These are phyloP conservation scores for Podospora tetraspora DNA, from an alignment of 495 filamentous ascomycete species.

Conservation along the genomic window DNA sequence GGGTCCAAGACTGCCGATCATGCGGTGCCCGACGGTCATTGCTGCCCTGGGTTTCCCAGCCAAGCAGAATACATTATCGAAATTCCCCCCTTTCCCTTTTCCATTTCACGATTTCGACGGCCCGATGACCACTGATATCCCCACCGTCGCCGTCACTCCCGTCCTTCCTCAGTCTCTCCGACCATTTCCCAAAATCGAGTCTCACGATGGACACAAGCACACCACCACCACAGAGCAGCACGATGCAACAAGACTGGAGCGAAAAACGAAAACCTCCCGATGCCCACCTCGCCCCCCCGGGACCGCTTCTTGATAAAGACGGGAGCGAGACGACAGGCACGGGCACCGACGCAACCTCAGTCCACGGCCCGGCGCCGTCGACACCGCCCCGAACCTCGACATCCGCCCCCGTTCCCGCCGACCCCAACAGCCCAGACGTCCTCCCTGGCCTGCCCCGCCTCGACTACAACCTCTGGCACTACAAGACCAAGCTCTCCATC, in stretches of 20 bases:
- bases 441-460: conserved; percentile 36
- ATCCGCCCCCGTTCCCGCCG: neutral
- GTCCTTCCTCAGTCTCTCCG: neutral
- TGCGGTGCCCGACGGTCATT: neutral
- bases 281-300: neutral
- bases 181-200: neutral
- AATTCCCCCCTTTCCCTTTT: neutral
- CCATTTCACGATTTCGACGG: neutral
- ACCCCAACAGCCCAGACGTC: neutral
- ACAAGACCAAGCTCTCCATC: conserved; percentile 40
- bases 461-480: conserved; percentile 40
- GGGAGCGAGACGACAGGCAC: neutral
- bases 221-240: neutral
- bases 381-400: neutral
- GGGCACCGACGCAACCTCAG: neutral
- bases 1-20: neutral
- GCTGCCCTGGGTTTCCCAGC: neutral
- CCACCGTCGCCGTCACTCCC: neutral
- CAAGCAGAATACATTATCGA: neutral
- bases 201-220: neutral
- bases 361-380: neutral
- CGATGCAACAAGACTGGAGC: neutral
- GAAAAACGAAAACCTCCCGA: neutral
- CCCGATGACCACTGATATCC: neutral
- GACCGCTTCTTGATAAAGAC: neutral